These are phyloP conservation scores for Luffa aegyptiaca DNA, from an alignment of 306 rosid genomes.

Conservation along the genomic window DNA sequence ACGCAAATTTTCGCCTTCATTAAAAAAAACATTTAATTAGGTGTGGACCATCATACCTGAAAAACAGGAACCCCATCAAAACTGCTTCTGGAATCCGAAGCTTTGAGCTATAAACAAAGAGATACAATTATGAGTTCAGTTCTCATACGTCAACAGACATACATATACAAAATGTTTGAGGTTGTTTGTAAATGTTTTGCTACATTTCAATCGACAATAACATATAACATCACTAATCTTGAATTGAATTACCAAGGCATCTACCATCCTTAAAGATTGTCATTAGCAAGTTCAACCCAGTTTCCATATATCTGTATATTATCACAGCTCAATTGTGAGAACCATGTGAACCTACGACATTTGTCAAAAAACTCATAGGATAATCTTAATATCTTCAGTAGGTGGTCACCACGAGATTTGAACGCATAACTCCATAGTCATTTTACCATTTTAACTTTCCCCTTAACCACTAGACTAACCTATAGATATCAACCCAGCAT, in stretches of 20 bases:
- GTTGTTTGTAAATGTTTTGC: background rate
- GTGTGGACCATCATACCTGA: conserved; percentile 52
- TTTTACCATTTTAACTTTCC: background rate
- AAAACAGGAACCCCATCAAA: conserved; percentile 95
- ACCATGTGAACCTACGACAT: background rate
- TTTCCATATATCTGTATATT: too few species aligned
- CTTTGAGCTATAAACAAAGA: conserved; percentile 44
- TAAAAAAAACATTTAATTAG: conserved; percentile 12
- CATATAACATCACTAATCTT: background rate
- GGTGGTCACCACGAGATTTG: background rate
- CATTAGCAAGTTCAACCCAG: background rate
- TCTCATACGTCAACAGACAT: background rate
- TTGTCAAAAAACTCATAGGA: background rate
- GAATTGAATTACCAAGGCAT: background rate
- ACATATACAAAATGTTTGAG: background rate
- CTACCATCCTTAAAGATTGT: background rate
- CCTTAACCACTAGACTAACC: background rate
- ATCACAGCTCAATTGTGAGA: too few species aligned
- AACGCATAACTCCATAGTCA: background rate
- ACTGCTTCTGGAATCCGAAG: conserved; percentile 38
- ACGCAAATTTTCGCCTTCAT: background rate
- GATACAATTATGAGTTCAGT: conserved; percentile 11
- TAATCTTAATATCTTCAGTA: background rate
- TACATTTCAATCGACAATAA: background rate
- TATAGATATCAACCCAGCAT: background rate